These are phyloP conservation scores for Saturnispora diversa DNA, from an alignment of 805 yeast genomes.

Conservation along the genomic window DNA sequence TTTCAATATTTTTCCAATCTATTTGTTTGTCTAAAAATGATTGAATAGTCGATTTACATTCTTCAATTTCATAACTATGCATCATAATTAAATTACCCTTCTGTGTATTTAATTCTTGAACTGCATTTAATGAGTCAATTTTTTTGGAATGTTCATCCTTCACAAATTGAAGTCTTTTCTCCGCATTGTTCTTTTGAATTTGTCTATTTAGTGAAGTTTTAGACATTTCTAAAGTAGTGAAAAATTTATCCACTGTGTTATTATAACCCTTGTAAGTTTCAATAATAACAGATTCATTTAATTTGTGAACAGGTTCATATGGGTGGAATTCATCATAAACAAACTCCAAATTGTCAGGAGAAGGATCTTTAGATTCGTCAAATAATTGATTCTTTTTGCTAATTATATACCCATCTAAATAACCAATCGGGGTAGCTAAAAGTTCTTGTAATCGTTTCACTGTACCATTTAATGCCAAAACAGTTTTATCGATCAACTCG, in stretches of 20 bases:
- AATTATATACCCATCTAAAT: slow-evolving; percentile 52
- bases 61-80: slow-evolving; percentile 63
- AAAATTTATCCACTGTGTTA: slow-evolving; percentile 72
- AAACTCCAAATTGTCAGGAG: slow-evolving; percentile 31
- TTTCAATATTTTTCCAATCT: slow-evolving; percentile 91
- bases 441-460: slow-evolving; percentile 37
- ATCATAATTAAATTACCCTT: slow-evolving; percentile 70
- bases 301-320: slow-evolving; percentile 35
- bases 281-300: slow-evolving; percentile 26
- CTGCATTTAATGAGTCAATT: slow-evolving; percentile 52
- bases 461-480: slow-evolving; percentile 39
- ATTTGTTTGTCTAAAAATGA: slow-evolving; percentile 67
- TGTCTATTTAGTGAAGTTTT: slow-evolving; percentile 68
- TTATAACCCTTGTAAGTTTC: slow-evolving; percentile 59
- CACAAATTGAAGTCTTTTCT: slow-evolving; percentile 66
- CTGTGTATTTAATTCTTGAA: slow-evolving; percentile 53
- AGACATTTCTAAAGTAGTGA: slow-evolving; percentile 77
- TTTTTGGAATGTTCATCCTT: slow-evolving; percentile 63
- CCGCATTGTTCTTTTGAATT: slow-evolving; percentile 68
- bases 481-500: slow-evolving; percentile 27
- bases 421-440: slow-evolving; percentile 28
- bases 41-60: slow-evolving; percentile 61
- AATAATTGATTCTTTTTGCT: slow-evolving; percentile 50
- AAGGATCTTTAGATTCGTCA: slow-evolving; percentile 33
- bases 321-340: slow-evolving; percentile 51